Evolutionary conservation across 2,329 filamentous ascomycete species (phyloP), one percentile per base, ranked within the genome.

Genomic region (Xylaria digitata): DNA sequence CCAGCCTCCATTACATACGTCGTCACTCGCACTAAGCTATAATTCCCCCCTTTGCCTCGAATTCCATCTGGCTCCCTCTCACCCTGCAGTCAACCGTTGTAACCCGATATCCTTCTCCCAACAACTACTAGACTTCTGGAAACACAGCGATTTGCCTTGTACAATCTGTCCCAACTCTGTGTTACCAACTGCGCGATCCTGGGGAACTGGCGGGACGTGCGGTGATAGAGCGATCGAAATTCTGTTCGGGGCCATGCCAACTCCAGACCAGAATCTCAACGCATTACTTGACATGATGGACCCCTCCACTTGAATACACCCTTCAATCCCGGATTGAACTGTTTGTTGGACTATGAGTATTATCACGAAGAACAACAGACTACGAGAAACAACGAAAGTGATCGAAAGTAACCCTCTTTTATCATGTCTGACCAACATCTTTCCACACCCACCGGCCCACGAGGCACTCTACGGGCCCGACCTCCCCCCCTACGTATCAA

Each of bases 401-500:
- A 75, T 69, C 56, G 37, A 71, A 66, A 75, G n/a, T 53, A 67
- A 69, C 40, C 40, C 61, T 50, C 62, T 65, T 48, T 53, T 45
- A 65, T 52, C 37, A 77, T 78, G 76, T 71, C 75, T 65, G 80
- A 83, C 68, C 75, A 71, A 65, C 67, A 67, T 59, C 62, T 71
- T 46, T 75, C 78, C 61, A 78, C 77, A 72, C 76, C 78, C 43
- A 75, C 73, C 63, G 79, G 76, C 65, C 78, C 79, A 57, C 78
- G 82, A 61, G 73, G 78, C 66, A 68, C 77, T 23, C 75, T 80
- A 34, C 80, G 82, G 70, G 80, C 80, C 30, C 80, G 81, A 69
- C 80, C 80, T 69, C 79, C 81, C 66, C 77, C 80, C 32, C 74
- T 78, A 43, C 81, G 80, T 59, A 75, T 79, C 17, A 75, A 75